Evolutionary conservation across 169 alveolate species (phyloP).

Genomic region (Miamiensis avidus): DNA sequence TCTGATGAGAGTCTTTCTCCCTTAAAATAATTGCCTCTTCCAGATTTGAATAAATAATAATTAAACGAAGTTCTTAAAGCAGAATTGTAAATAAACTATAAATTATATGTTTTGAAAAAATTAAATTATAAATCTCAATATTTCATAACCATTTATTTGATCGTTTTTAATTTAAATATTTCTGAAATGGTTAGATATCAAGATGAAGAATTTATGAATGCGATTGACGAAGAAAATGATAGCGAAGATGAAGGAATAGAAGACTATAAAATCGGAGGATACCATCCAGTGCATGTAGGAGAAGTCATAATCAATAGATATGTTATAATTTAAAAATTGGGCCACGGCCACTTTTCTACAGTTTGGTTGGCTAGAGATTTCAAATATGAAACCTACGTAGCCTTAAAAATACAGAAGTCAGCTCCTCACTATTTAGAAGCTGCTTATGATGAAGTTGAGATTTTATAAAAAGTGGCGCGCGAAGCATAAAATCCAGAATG

Average conservation of each 20-base stretch:
- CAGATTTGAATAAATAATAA: no score
- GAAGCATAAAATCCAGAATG: conserved; percentile 41
- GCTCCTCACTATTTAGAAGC: conserved; percentile 97
- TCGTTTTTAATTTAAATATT: no score
- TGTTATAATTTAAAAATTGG: conserved; percentile 96
- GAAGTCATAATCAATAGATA: conserved; percentile 94
- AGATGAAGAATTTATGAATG: no score
- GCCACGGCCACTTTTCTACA: conserved; percentile 99
- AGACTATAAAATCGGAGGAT: conserved; percentile 78
- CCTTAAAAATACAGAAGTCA: conserved; percentile 96
- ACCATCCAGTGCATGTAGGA: conserved; percentile 95
- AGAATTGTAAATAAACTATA: no score
- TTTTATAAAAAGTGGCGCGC: conserved; percentile 88
- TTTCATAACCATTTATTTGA: no score
- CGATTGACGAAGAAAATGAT: conserved; percentile 59
- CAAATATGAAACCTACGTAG: conserved; percentile 92
- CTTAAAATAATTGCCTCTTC: no score
- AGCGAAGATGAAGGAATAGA: conserved; percentile 82
- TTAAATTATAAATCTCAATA: no score
- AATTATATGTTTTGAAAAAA: no score
- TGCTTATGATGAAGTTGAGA: conserved; percentile 97
- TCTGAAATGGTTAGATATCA: no score
- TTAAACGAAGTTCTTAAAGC: no score
- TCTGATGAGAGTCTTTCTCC: no score
- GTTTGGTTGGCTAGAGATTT: conserved; percentile 98